Conservation (phyloP, 139 green algal species). For the Asterochloris sp. region DNA sequence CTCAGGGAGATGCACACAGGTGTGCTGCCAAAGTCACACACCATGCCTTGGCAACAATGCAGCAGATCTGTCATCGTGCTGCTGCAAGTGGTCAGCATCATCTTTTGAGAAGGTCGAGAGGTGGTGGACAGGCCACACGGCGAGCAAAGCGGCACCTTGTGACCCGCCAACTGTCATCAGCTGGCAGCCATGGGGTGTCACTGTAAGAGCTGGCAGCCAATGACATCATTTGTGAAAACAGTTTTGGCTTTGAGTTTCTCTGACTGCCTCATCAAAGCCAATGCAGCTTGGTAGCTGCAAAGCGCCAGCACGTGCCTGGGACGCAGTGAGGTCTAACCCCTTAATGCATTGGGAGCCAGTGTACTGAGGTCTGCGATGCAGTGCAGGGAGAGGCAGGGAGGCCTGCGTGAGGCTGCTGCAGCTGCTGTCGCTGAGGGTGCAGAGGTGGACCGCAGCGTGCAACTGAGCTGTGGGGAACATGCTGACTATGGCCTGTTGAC, state of each 20-base stretch:
- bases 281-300: too few species aligned
- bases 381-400: not conserved
- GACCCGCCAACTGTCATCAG: too few species aligned
- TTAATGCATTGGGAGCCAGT: not conserved
- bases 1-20: conserved; percentile 9
- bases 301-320: not conserved
- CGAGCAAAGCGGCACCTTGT: too few species aligned
- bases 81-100: too few species aligned
- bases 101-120: too few species aligned
- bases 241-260: too few species aligned
- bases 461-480: conserved; percentile 63
- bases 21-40: not conserved
- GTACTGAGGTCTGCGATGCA: not conserved
- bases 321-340: not conserved
- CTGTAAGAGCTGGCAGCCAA: too few species aligned
- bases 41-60: not conserved
- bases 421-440: conserved; percentile 3
- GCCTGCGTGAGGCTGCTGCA: conserved; percentile 17
- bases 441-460: conserved; percentile 22
- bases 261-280: too few species aligned
- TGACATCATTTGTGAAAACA: too few species aligned
- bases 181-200: too few species aligned
- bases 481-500: conserved; percentile 67
- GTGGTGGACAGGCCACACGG: too few species aligned
- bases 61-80: too few species aligned